These are phyloP conservation scores for Pyricularia sp. DNA, from an alignment of 2,329 filamentous ascomycete species.

Conservation along the genomic window DNA sequence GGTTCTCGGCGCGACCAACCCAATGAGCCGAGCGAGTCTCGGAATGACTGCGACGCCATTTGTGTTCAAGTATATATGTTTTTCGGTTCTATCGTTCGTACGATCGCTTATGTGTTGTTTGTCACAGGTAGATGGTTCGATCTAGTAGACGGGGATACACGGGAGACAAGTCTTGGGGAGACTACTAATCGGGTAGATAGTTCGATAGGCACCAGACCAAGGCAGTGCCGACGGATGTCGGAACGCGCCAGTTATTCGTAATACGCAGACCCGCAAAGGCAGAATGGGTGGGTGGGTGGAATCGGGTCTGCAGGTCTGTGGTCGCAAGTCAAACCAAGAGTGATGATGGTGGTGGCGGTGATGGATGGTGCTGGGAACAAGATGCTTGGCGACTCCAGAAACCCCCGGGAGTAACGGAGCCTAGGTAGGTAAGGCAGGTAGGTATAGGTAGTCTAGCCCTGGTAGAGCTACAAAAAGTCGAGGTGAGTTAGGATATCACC, in stretches of 20 bases:
- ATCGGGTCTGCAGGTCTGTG: background rate
- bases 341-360: background rate
- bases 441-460: background rate
- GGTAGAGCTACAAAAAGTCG: background rate
- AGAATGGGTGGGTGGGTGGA: constrained; percentile 1
- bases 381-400: background rate
- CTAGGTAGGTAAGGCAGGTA: background rate
- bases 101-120: background rate
- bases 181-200: background rate
- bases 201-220: background rate
- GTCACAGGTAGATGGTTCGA: background rate
- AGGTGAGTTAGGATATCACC: background rate
- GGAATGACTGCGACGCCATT: constrained; percentile 83
- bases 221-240: background rate
- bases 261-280: background rate
- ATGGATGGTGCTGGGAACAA: background rate
- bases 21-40: constrained; percentile 86
- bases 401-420: background rate
- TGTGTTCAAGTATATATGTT: constrained; percentile 1
- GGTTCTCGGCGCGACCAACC: constrained; percentile 82
- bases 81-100: background rate
- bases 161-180: constrained; percentile 3
- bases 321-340: background rate
- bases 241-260: background rate
- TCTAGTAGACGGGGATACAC: background rate